Evolutionary conservation across 345 rosid species (phyloP).

Genomic region (Sonneratia caseolaris): DNA sequence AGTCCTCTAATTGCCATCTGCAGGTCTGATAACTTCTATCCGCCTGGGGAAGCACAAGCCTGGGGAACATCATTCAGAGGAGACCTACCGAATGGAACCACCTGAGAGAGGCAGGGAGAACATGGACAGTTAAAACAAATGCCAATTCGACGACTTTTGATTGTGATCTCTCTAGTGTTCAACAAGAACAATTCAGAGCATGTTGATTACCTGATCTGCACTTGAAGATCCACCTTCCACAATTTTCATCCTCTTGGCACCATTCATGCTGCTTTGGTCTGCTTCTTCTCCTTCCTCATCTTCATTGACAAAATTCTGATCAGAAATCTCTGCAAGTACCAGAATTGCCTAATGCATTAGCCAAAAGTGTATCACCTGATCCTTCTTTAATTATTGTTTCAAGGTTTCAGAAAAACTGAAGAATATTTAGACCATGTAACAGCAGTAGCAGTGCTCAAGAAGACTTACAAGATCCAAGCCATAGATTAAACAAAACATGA

Average conservation of each 20-base stretch:
- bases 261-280: conserved; percentile 12
- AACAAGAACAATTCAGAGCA: not conserved
- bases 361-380: not conserved
- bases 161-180: not conserved
- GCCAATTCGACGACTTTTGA: not conserved
- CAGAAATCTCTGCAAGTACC: conserved; percentile 57
- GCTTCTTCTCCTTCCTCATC: conserved; percentile 24
- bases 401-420: not conserved
- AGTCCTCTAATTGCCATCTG: not conserved
- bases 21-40: not conserved
- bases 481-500: not conserved
- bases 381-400: not conserved
- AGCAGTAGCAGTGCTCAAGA: not conserved
- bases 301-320: conserved; percentile 78
- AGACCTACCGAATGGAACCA: conserved; percentile 1
- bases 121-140: not conserved
- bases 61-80: not conserved
- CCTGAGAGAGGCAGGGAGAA: not conserved
- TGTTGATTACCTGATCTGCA: conserved; percentile 4
- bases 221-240: conserved; percentile 2
- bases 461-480: not conserved
- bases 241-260: conserved; percentile 31
- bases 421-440: not conserved
- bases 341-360: not conserved
- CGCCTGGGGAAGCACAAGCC: not conserved